Evolutionary conservation across 106 monocot genomes (phyloP), one percentile per base, ranked within the genome.

Genomic region (Acorus calamus): DNA sequence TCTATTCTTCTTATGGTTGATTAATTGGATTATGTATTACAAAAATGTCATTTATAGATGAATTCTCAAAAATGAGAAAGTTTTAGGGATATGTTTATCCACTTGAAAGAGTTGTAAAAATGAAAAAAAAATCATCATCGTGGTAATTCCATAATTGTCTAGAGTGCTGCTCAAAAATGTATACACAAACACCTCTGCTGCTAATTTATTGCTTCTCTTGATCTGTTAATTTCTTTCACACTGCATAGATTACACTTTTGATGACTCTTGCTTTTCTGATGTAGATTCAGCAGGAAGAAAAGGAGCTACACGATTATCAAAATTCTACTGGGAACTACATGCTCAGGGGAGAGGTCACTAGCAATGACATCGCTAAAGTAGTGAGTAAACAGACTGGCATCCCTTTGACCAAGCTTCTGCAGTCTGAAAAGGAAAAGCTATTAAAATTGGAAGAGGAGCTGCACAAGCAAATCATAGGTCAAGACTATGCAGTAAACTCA

Each of bases 371-470:
- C 67, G 98, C 98, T 46, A 92, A 99, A 63, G 83, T 99, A 49
- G 92, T 92, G 7, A 88, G 92, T 66, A 99, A 92, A 68, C 92
- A 92, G 98, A 99, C 98, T 3, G 92, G 92, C 10, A 99, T 99
- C 51, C 98, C 98, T 8, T 79, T 99, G 43, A 88, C 98, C 28
- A 99, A 99, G 73, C 58, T 99, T 52, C 79, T 92, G 66, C 88
- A 99, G 51, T 88, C 98, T 14, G 98, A 99, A 14, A 80, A 88
- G 56, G 98, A 92, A 45, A 99, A 99, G 55, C 77, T 99, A 14
- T 81, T 99, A 0, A 59, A 99, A 69, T 73, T 92, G 56, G 98
- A 99, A 74, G 85, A 84, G 67, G 98, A 99, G 73, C 81, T 99
- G 1, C 98, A 99, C 79, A 88, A 78, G 69, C 88, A 92, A 41